phyloP scores from a whole-genome alignment of 495 filamentous ascomycete genomes.

The Patellaria atrata region DNA sequence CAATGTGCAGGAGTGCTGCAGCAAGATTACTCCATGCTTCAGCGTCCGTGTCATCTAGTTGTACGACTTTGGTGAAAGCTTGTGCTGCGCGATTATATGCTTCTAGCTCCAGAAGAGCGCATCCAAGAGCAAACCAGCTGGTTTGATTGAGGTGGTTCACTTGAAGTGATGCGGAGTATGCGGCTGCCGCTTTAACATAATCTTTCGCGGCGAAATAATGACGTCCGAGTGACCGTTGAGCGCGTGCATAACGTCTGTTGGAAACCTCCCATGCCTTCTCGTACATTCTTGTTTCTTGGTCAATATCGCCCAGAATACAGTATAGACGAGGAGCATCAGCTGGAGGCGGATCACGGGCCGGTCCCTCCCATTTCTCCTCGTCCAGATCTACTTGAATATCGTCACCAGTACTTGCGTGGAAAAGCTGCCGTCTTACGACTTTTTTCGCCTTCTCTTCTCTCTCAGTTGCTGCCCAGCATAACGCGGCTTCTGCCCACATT shows the following conservation, averaged over 20 bases:
- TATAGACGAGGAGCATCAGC: constrained; percentile 75
- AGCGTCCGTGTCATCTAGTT: constrained; percentile 74
- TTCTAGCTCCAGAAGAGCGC: constrained; percentile 63
- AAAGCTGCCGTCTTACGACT: constrained; percentile 65
- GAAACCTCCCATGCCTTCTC: constrained; percentile 84
- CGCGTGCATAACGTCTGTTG: constrained; percentile 61
- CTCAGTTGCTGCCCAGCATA: constrained; percentile 73
- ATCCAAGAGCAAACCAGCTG: constrained; percentile 82
- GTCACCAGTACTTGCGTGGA: constrained; percentile 37
- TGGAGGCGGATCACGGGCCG: constrained; percentile 53
- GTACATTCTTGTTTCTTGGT: constrained; percentile 57
- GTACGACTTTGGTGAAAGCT: constrained; percentile 65
- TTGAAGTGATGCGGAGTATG: constrained; percentile 60
- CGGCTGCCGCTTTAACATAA: constrained; percentile 53
- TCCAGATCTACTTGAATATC: constrained; percentile 37
- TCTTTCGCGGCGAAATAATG: constrained; percentile 51
- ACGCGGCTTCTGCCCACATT: constrained; percentile 88
- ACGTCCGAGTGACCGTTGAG: constrained; percentile 74
- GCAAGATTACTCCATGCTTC: constrained; percentile 93
- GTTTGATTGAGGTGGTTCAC: constrained; percentile 68
- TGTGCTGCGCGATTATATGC: constrained; percentile 71
- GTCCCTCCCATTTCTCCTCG: constrained; percentile 30
- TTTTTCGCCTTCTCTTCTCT: constrained; percentile 67
- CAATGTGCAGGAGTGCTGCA: constrained; percentile 50
- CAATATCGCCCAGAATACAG: constrained; percentile 89